Conservation (phyloP, 2,329 filamentous ascomycete genomes). For the Xylaria sp. region DNA sequence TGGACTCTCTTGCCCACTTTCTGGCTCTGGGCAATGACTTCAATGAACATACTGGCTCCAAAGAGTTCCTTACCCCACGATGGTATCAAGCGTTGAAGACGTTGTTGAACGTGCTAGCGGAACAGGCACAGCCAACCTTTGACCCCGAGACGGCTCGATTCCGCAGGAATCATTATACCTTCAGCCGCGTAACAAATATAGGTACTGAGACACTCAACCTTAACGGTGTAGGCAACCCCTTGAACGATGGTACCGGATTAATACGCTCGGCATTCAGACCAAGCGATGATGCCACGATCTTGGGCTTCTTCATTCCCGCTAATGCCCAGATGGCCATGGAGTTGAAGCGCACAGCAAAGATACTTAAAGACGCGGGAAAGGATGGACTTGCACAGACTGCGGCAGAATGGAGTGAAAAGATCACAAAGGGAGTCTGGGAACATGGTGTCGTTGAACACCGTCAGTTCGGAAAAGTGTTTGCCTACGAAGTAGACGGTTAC, state of each 20-base stretch:
- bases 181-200: constrained; percentile 80
- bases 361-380: constrained; percentile 73
- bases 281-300: constrained; percentile 92
- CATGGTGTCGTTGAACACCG: constrained; percentile 83
- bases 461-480: constrained; percentile 82
- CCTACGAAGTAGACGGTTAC: constrained; percentile 89
- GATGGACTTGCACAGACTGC: constrained; percentile 64
- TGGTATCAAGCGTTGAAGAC: constrained; percentile 84
- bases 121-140: constrained; percentile 86
- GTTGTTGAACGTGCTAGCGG: constrained; percentile 76
- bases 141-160: constrained; percentile 72
- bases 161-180: constrained; percentile 83
- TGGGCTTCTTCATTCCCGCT: constrained; percentile 93
- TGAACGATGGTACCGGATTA: constrained; percentile 85
- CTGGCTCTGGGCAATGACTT: constrained; percentile 88
- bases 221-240: constrained; percentile 86
- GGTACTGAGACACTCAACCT: constrained; percentile 93
- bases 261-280: constrained; percentile 93
- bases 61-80: constrained; percentile 78
- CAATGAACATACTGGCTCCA: constrained; percentile 80
- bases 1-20: constrained; percentile 95
- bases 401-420: constrained; percentile 68
- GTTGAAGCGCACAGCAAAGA: constrained; percentile 76
- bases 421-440: constrained; percentile 83
- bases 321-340: constrained; percentile 98